phyloP scores from a whole-genome alignment of 2,329 filamentous ascomycete genomes.

The Fusarium sp. region DNA sequence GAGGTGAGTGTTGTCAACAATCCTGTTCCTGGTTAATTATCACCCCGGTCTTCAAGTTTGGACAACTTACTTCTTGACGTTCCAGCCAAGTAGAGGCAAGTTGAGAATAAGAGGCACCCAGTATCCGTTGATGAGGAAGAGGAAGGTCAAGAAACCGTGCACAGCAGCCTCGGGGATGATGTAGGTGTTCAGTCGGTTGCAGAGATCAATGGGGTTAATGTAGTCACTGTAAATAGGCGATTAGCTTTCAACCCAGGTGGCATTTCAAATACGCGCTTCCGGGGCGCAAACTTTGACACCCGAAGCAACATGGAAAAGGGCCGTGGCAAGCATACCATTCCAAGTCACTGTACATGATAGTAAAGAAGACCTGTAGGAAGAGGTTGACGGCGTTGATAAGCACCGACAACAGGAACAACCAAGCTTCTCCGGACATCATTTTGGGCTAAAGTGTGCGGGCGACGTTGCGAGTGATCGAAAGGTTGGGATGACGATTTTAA shows the following conservation, averaged over 20 bases:
- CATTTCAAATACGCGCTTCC: constrained; percentile 25
- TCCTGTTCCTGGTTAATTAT: constrained; percentile 66
- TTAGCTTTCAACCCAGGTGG: constrained; percentile 30
- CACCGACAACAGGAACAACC: constrained; percentile 97
- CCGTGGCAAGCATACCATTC: constrained; percentile 80
- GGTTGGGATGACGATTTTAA: constrained; percentile 24
- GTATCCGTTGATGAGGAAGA: constrained; percentile 99
- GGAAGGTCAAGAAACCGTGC: constrained; percentile 92
- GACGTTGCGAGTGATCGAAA: constrained; percentile 18
- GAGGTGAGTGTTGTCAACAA: constrained; percentile 95
- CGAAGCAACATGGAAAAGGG: constrained; percentile 10
- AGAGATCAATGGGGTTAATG: constrained; percentile 99
- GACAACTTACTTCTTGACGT: constrained; percentile 90
- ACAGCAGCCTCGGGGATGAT: constrained; percentile 98
- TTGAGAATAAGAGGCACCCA: constrained; percentile 95
- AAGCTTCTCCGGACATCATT: constrained; percentile 94
- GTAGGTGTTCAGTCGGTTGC: constrained; percentile 99
- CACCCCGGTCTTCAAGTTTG: background rate
- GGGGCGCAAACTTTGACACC: constrained; percentile 31
- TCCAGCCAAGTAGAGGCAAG: constrained; percentile 90
- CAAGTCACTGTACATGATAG: constrained; percentile 99
- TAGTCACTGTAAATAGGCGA: constrained; percentile 78
- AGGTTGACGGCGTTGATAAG: constrained; percentile 99
- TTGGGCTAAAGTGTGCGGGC: constrained; percentile 37
- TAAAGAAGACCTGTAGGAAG: constrained; percentile 99